These are phyloP conservation scores for Thymus quinquecostatus DNA, from an alignment of 257 asterid genomes.

Conservation along the genomic window DNA sequence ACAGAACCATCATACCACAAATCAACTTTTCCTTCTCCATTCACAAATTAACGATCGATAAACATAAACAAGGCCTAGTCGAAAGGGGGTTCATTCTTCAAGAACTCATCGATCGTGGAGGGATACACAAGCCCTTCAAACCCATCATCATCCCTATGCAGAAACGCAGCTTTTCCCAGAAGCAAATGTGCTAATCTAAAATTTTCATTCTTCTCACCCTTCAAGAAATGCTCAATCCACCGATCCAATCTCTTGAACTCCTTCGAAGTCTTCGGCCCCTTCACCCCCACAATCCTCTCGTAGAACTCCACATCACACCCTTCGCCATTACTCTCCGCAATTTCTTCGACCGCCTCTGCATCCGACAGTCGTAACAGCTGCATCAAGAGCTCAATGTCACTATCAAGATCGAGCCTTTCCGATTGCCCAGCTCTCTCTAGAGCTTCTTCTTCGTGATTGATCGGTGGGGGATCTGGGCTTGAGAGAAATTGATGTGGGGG, in stretches of 20 bases:
- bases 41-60: not conserved
- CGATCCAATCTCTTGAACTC: slow-evolving; percentile 53
- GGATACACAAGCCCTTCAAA: slow-evolving; percentile 55
- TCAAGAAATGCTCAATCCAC: slow-evolving; percentile 57
- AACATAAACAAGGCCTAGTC: slow-evolving; percentile 22
- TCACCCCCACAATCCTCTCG: slow-evolving; percentile 53
- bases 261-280: slow-evolving; percentile 58
- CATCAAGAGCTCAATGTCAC: slow-evolving; percentile 55
- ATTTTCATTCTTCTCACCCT: slow-evolving; percentile 49
- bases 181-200: slow-evolving; percentile 66
- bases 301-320: slow-evolving; percentile 56
- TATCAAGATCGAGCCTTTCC: slow-evolving; percentile 37
- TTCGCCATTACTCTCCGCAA: slow-evolving; percentile 19
- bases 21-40: not conserved
- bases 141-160: slow-evolving; percentile 43
- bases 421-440: slow-evolving; percentile 11
- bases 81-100: slow-evolving; percentile 60
- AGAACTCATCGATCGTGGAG: slow-evolving; percentile 55
- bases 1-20: not conserved
- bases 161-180: slow-evolving; percentile 54
- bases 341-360: not conserved
- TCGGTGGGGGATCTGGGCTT: slow-evolving; percentile 40
- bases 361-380: slow-evolving; percentile 46
- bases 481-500: slow-evolving; percentile 50
- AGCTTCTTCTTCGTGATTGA: slow-evolving; percentile 25